Base-by-base conservation (phyloP, 805 yeast genomes). In the Wickerhamiella shivajii region DNA sequence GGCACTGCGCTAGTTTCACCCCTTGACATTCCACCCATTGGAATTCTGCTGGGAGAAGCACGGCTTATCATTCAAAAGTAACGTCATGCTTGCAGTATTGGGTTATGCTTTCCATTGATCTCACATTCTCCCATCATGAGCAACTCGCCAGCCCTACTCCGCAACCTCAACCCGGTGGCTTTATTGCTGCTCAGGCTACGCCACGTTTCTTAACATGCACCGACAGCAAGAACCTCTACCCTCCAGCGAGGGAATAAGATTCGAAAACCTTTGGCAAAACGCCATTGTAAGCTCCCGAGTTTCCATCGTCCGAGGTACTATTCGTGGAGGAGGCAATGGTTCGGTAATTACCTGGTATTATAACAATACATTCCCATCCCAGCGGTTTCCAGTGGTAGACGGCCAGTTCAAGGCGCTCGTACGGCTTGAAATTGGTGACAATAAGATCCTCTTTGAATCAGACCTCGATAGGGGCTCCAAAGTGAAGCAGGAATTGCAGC, bases 341-440 rank as follows among this genome's bases (percentile, higher is more conserved):
- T 52, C 60, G 22, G 60, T 64, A 9, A 69, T 61, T 28, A 62
- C 59, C 39, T 63, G 53, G 44, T 62, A 50, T 49, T 62, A 52
- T 42, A 50, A 41, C 46, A 53, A 46, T 18, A 57, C 40, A 20
- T 75, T 73, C 40, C 93, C 95, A 0, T 69, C 81, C 0, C 75
- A 71, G 44, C 61, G 64, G 34, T 78, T 64, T 46, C 93, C 85
- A 39, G 69, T 84, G 5, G 69, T 72, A 34, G 57, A 67, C 14
- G 74, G 77, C 1, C 64, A 67, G 39, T 87, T 85, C 63, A 85
- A 84, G 52, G 79, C 80, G 0, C 47, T 79, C 12, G 61, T 79
- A 3, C 77, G 77, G 39, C 63, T 85, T 13, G 67, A 72, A 14
- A 74, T 77, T 0, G 85, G 87, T n/a, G 54, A 53, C 15, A 87